Conservation (phyloP, 164 flowering plant species). For the Santalum album region DNA sequence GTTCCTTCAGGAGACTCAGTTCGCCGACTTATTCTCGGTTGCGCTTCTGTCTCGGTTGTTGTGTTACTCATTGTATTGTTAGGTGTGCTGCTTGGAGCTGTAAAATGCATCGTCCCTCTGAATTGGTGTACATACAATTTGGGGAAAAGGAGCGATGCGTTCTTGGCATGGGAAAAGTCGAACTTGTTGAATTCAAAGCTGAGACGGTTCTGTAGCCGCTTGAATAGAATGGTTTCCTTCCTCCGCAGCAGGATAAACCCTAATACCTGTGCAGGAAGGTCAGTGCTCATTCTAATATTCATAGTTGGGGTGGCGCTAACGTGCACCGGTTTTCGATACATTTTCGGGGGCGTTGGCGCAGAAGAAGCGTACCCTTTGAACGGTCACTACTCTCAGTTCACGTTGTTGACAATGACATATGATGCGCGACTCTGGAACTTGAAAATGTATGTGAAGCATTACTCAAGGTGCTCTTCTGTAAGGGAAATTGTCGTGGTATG, state of each 20-base stretch:
- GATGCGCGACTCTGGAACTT: conserved; percentile 91
- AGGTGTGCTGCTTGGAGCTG: conserved; percentile 71
- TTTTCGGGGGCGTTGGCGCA: conserved; percentile 83
- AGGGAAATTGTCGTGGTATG: conserved; percentile 86
- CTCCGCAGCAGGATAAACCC: conserved; percentile 47
- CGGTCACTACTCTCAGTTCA: conserved; percentile 81
- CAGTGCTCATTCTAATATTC: conserved; percentile 33
- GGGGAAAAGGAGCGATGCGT: conserved; percentile 52
- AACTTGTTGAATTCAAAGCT: conserved; percentile 39
- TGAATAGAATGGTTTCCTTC: conserved; percentile 41
- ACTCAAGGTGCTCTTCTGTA: conserved; percentile 87
- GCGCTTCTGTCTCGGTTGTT: conserved; percentile 37
- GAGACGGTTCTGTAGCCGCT: conserved; percentile 53
- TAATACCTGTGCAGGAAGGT: conserved; percentile 42
- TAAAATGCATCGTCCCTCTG: conserved; percentile 63
- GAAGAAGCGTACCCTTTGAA: conserved; percentile 59
- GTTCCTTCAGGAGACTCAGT: conserved; percentile 73
- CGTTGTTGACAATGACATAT: conserved; percentile 82
- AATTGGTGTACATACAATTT: conserved; percentile 48
- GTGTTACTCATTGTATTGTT: conserved; percentile 35
- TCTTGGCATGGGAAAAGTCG: conserved; percentile 47
- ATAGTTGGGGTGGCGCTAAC: conserved; percentile 32
- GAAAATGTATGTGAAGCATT: conserved; percentile 84
- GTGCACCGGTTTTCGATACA: conserved; percentile 51
- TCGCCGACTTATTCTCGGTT: conserved; percentile 54